Evolutionary conservation across 2,329 filamentous ascomycete genomes (phyloP).

Genomic region (Diplodia scrobiculata): DNA sequence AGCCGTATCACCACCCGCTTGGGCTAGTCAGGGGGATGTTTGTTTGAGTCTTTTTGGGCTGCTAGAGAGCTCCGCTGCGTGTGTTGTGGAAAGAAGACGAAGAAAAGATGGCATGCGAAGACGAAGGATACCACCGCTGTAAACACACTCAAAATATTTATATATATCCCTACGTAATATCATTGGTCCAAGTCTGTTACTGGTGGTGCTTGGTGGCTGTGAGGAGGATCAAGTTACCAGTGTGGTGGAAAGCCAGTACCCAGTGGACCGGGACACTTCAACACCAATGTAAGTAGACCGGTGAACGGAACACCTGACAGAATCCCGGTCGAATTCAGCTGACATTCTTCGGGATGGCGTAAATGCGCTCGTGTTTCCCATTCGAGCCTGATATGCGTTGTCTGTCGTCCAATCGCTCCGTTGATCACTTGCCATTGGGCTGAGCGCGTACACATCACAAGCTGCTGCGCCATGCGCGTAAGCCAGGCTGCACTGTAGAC

Average conservation of each 20-base stretch:
- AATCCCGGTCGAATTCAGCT: too few species aligned
- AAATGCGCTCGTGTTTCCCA: too few species aligned
- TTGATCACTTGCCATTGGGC: background rate
- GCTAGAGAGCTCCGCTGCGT: background rate
- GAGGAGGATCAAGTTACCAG: too few species aligned
- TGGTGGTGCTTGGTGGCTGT: background rate
- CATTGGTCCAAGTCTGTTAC: background rate
- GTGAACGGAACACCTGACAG: too few species aligned
- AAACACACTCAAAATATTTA: background rate
- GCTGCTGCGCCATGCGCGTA: slow-evolving; percentile 3
- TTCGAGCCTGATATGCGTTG: background rate
- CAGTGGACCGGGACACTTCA: too few species aligned
- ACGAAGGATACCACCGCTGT: background rate
- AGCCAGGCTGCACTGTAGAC: background rate
- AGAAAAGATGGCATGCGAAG: background rate
- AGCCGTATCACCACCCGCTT: background rate
- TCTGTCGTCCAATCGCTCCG: background rate
- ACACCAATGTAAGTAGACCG: too few species aligned
- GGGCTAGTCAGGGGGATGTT: background rate
- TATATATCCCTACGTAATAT: background rate
- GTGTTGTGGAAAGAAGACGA: background rate
- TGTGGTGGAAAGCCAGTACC: too few species aligned
- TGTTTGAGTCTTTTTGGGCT: background rate
- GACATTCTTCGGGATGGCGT: too few species aligned
- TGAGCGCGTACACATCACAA: background rate